Conservation (phyloP, 768 basidiomycete species). For the Leccinellum rugosiceps region DNA sequence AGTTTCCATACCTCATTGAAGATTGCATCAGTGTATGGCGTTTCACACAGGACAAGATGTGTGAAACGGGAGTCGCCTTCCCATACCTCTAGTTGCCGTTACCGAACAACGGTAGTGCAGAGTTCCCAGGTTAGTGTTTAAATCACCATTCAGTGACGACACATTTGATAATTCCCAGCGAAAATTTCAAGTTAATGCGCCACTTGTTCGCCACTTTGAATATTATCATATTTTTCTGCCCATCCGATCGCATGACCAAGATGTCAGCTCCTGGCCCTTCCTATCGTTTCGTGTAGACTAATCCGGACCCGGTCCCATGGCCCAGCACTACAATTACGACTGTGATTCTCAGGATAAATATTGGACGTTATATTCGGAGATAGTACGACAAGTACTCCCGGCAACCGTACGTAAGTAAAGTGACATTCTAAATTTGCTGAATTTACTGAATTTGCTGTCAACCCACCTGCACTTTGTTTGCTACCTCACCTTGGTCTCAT, state of each 20-base stretch:
- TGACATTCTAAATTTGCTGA: neutral
- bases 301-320: neutral
- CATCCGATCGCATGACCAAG: neutral
- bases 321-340: neutral
- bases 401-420: neutral
- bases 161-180: neutral
- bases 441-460: neutral
- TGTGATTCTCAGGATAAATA: neutral
- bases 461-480: neutral
- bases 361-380: slow-evolving; percentile 1
- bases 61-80: neutral
- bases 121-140: neutral
- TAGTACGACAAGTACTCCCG: neutral
- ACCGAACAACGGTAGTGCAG: neutral
- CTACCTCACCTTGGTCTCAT: slow-evolving; percentile 17
- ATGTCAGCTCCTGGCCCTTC: neutral
- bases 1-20: neutral
- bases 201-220: neutral
- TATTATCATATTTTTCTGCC: neutral
- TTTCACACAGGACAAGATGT: neutral
- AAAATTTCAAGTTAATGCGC: neutral
- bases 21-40: neutral
- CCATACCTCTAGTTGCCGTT: neutral
- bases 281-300: neutral
- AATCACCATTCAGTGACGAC: neutral